phyloP scores from a whole-genome alignment of 169 alveolate genomes.

The Cryptosporidium ubiquitum region DNA sequence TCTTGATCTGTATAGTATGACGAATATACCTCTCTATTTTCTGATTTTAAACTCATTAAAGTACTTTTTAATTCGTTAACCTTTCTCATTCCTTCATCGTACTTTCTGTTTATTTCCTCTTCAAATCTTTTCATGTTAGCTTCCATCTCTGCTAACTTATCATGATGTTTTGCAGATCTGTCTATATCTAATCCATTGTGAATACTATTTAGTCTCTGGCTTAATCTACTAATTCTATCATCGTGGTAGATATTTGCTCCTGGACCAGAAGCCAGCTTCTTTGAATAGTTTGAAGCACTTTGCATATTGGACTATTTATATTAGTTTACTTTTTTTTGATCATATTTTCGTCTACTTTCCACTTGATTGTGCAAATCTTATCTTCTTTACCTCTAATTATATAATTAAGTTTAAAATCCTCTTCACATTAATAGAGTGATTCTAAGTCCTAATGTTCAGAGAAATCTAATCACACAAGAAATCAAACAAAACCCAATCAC shows the following conservation, averaged over 20 bases:
- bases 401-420: neutral
- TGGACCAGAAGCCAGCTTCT: neutral
- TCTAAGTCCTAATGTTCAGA: too few species aligned
- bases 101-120: conserved; percentile 20
- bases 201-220: conserved; percentile 60
- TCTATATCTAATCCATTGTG: conserved; percentile 63
- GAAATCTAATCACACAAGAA: neutral
- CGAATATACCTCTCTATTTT: neutral
- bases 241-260: conserved; percentile 19
- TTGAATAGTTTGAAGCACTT: neutral
- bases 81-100: conserved; percentile 38
- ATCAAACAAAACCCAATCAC: neutral
- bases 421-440: neutral
- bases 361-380: neutral
- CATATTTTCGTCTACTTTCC: neutral
- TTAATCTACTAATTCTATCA: conserved; percentile 53
- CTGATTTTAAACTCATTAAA: neutral
- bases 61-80: neutral
- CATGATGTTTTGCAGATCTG: conserved; percentile 19
- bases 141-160: conserved; percentile 37
- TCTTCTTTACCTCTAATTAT: neutral
- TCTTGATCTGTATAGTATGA: neutral
- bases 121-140: conserved; percentile 10
- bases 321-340: neutral
- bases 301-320: neutral